Evolutionary conservation across 2,329 filamentous ascomycete species (phyloP).

Genomic region (Botrytis fabae): DNA sequence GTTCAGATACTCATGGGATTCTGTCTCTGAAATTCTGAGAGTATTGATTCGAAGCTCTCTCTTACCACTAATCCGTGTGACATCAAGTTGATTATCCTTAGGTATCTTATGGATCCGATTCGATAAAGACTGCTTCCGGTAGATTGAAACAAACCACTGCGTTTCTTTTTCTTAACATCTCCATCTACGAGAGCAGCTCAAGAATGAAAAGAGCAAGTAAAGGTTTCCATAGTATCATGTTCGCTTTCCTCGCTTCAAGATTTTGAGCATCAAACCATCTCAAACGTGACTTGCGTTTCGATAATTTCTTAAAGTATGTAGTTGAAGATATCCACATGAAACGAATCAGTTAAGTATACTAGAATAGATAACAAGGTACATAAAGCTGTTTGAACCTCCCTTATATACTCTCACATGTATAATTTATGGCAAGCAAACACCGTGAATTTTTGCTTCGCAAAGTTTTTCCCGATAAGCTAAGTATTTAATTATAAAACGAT

Average conservation of each 20-base stretch:
- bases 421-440: too few species aligned
- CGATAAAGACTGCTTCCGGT: background rate
- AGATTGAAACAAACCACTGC: background rate
- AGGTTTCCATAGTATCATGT: background rate
- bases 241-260: background rate
- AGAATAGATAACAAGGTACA: too few species aligned
- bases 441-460: too few species aligned
- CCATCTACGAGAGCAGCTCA: background rate
- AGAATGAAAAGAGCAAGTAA: background rate
- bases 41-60: background rate
- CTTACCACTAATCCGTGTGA: background rate
- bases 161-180: background rate
- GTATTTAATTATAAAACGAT: too few species aligned
- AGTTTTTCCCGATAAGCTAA: too few species aligned
- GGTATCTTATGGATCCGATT: background rate
- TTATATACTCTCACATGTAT: too few species aligned
- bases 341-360: too few species aligned
- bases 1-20: background rate
- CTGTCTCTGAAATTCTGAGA: background rate
- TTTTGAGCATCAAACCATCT: too few species aligned
- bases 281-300: too few species aligned
- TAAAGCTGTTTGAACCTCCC: too few species aligned
- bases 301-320: too few species aligned
- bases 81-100: background rate
- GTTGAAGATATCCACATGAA: too few species aligned